Conservation (phyloP, 371 early-diverging fungal species). For the Mortierella sp. region DNA sequence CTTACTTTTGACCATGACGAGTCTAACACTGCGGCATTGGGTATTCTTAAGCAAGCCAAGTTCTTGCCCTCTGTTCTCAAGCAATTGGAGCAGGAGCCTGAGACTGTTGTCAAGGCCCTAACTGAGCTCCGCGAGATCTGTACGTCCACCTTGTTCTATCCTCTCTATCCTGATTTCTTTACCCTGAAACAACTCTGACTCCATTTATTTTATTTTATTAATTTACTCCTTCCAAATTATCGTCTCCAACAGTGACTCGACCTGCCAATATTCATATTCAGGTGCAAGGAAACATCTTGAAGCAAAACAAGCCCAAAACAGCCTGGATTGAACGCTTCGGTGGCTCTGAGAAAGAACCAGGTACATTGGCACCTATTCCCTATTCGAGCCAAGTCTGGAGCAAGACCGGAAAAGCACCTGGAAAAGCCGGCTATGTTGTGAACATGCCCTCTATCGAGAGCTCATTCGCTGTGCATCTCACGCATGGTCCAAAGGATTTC, state of each 20-base stretch:
- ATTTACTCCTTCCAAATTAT: background rate
- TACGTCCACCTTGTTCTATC: slow-evolving; percentile 42
- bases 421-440: slow-evolving; percentile 64
- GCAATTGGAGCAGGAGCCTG: slow-evolving; percentile 60
- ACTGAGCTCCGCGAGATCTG: slow-evolving; percentile 66
- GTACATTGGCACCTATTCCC: slow-evolving; percentile 55
- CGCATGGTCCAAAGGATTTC: slow-evolving; percentile 60
- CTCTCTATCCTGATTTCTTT: background rate
- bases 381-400: slow-evolving; percentile 64
- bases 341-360: slow-evolving; percentile 2
- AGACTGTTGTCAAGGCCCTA: slow-evolving; percentile 59
- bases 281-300: slow-evolving; percentile 68
- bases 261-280: slow-evolving; percentile 71
- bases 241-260: slow-evolving; percentile 55
- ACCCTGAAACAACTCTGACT: background rate
- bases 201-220: background rate
- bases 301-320: slow-evolving; percentile 58
- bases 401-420: slow-evolving; percentile 62
- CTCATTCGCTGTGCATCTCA: slow-evolving; percentile 63
- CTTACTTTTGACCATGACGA: slow-evolving; percentile 61
- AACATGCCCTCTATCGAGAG: slow-evolving; percentile 72
- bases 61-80: slow-evolving; percentile 66
- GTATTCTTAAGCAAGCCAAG: slow-evolving; percentile 61
- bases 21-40: slow-evolving; percentile 62
- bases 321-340: slow-evolving; percentile 58